Conservation (phyloP, 768 basidiomycete species). For the Myochromella boudieri region DNA sequence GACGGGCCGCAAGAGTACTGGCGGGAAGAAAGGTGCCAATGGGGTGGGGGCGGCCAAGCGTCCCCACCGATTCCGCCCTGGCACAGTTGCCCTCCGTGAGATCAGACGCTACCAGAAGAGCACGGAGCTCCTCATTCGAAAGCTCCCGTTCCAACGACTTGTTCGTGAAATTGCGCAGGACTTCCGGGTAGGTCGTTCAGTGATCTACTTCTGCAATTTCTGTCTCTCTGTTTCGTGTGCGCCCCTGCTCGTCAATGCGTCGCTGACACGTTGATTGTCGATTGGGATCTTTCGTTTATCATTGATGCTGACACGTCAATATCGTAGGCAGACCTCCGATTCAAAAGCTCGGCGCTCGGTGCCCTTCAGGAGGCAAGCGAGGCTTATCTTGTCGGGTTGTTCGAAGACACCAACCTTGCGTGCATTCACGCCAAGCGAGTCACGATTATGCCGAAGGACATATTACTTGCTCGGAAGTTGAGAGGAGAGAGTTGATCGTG, state of each 20-base stretch:
- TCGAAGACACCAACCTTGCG: constrained; percentile 21
- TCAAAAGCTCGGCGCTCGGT: constrained; percentile 17
- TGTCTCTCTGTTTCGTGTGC: neutral
- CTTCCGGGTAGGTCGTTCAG: constrained; percentile 13
- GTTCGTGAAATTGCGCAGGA: constrained; percentile 23
- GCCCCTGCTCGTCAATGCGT: neutral
- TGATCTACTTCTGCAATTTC: neutral
- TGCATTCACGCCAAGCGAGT: constrained; percentile 23
- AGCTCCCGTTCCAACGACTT: too few species aligned
- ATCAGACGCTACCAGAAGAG: constrained; percentile 23
- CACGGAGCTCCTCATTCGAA: too few species aligned
- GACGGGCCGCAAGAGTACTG: constrained; percentile 21
- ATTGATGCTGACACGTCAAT: neutral
- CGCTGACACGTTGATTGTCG: too few species aligned
- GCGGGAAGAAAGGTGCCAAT: too few species aligned
- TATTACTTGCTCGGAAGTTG: constrained; percentile 16
- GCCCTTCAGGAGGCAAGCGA: constrained; percentile 23
- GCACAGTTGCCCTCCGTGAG: too few species aligned
- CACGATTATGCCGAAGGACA: constrained; percentile 20
- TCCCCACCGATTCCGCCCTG: constrained; percentile 81
- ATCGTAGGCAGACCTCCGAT: constrained; percentile 16
- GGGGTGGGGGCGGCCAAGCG: too few species aligned
- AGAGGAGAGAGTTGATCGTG: constrained; percentile 17
- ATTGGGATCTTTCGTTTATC: neutral
- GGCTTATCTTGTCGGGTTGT: constrained; percentile 20